Evolutionary conservation across 1,139 yeast genomes (phyloP).

Genomic region (Pichia sp.): DNA sequence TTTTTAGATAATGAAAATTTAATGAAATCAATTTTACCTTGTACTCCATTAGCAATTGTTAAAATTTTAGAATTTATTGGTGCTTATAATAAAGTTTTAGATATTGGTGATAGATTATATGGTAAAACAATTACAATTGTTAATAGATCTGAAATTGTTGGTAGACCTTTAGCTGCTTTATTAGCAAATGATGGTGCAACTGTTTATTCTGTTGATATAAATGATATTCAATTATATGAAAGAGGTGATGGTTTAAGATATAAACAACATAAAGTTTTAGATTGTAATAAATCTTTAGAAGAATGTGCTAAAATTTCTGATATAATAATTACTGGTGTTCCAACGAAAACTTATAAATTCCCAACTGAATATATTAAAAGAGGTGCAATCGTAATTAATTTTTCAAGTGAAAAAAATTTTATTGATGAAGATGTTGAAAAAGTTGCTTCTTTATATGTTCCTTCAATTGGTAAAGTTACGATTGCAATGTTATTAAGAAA

Average conservation of each 20-base stretch:
- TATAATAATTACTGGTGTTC: conserved; percentile 94
- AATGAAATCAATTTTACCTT: conserved; percentile 82
- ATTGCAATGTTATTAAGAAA: conserved; percentile 90
- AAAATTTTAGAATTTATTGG: conserved; percentile 87
- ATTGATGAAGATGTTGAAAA: conserved; percentile 62
- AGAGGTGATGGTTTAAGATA: conserved; percentile 87
- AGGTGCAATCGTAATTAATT: conserved; percentile 88
- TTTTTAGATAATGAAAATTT: conserved; percentile 60
- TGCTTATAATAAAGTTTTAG: conserved; percentile 72
- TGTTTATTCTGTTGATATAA: conserved; percentile 85
- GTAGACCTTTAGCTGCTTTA: conserved; percentile 92
- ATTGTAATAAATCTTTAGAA: conserved; percentile 47
- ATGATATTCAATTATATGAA: conserved; percentile 83
- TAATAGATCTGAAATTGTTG: conserved; percentile 92
- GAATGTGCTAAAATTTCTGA: conserved; percentile 72
- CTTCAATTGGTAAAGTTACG: conserved; percentile 93
- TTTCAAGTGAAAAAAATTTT: conserved; percentile 84
- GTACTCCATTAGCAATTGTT: conserved; percentile 93
- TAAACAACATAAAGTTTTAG: conserved; percentile 77
- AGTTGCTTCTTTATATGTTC: conserved; percentile 86
- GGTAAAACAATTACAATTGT: conserved; percentile 89
- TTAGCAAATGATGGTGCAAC: conserved; percentile 97
- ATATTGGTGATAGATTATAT: conserved; percentile 84
- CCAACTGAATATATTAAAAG: conserved; percentile 73
- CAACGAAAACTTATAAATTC: conserved; percentile 73